Evolutionary conservation across 2,329 filamentous ascomycete genomes (phyloP), one percentile per base, ranked within the genome.

Genomic region (Aspergillus uvarum): DNA sequence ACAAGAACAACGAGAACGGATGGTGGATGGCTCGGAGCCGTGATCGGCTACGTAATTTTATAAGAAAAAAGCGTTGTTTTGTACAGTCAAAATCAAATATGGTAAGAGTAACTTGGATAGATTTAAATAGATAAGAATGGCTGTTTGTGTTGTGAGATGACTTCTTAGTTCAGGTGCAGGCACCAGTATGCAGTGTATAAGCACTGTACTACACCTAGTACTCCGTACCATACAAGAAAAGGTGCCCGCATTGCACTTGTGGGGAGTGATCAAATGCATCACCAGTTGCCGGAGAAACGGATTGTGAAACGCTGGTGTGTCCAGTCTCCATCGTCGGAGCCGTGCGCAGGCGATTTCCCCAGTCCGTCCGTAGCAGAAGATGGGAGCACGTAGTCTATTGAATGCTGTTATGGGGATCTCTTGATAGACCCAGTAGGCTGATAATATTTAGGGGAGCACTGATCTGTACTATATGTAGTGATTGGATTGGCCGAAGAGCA

Each of bases 231-330:
- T 8, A 10, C 26, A 8, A 29, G 7, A 29, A 3, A 29, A 29
- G 26, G 3, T 8, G 26, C 7, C 26, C 26, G 26, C 26, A 29
- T 29, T 29, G 26, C 26, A 10, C 7, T 38, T 31, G 19, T 22
- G 51, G 29, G 19, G 5, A 19, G 31, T 42, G 14, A 48, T 38
- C n/a, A 48, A 52, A 16, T 58, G 32, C 31, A 38, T 24, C 38
- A 29, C 26, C 42, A 60, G 61, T 65, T 65, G 63, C 63, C 64
- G 21, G 59, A 65, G 63, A 64, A 63, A 66, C 60, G 24, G 42
- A 21, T 62, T 44, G 64, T 68, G 67, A 68, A 68, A 68, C 67
- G 63, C 65, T 67, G 65, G 65, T 64, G 64, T 56, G 59, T 35
- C 32, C 12, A 35, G 32, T 8, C 7, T 61, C 61, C 51, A 48